phyloP scores from a whole-genome alignment of 768 basidiomycete genomes.

The Amanita rimosa region DNA sequence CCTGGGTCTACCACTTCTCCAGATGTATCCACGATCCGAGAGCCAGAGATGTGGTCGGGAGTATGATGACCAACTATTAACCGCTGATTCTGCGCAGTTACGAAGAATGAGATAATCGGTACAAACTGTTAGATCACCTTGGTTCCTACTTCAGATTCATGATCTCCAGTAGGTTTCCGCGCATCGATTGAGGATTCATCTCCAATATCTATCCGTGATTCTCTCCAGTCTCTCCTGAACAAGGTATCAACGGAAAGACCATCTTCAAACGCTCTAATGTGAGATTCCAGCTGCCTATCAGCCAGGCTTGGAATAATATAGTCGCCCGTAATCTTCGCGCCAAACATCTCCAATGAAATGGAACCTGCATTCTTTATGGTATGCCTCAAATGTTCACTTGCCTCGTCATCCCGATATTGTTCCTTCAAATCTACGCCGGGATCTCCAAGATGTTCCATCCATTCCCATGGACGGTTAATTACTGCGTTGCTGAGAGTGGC shows the following conservation, averaged over 20 bases:
- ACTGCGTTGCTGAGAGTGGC: conserved; percentile 40
- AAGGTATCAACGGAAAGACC: conserved; percentile 48
- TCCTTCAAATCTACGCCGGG: conserved; percentile 30
- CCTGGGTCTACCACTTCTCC: conserved; percentile 36
- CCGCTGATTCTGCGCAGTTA: conserved; percentile 38
- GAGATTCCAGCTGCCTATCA: conserved; percentile 26
- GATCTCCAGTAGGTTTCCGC: not conserved
- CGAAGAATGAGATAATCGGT: conserved; percentile 29
- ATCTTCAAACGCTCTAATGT: conserved; percentile 55
- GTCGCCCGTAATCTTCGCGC: conserved; percentile 55
- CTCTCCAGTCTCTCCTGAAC: conserved; percentile 70
- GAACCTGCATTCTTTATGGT: conserved; percentile 57
- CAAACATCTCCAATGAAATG: conserved; percentile 63
- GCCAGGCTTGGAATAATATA: conserved; percentile 23
- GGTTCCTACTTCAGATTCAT: not conserved
- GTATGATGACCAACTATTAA: conserved; percentile 39
- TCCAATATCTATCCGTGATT: conserved; percentile 41
- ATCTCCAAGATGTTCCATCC: conserved; percentile 72
- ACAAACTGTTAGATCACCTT: conserved; percentile 21
- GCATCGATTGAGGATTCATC: not conserved
- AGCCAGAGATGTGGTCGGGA: conserved; percentile 29
- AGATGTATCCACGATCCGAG: conserved; percentile 29
- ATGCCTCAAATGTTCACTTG: conserved; percentile 23
- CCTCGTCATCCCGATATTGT: conserved; percentile 24
- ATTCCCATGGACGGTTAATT: conserved; percentile 76